Evolutionary conservation across 1,139 yeast genomes (phyloP).

Genomic region (Yueomyces sp.): DNA sequence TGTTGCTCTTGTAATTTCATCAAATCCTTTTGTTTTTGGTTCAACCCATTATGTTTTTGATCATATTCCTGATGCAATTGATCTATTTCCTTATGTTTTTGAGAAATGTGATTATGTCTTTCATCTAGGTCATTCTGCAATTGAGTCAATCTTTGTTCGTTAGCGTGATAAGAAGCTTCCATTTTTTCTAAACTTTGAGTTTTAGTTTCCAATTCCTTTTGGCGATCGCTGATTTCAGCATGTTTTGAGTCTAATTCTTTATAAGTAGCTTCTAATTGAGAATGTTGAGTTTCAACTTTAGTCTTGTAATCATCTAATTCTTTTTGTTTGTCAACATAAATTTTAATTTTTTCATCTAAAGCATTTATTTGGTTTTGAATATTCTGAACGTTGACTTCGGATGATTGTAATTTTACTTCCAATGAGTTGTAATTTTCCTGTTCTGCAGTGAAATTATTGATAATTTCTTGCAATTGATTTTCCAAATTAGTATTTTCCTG

Average conservation of each 20-base stretch:
- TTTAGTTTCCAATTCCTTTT: constrained; percentile 24
- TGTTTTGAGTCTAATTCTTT: constrained; percentile 17
- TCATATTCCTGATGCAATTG: constrained; percentile 28
- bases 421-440: constrained; percentile 53
- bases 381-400: constrained; percentile 32
- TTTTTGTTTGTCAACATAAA: constrained; percentile 21
- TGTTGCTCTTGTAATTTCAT: constrained; percentile 2
- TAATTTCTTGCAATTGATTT: constrained; percentile 38
- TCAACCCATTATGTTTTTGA: constrained; percentile 26
- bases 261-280: constrained; percentile 27
- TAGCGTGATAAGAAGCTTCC: constrained; percentile 25
- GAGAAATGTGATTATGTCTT: constrained; percentile 25
- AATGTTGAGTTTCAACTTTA: constrained; percentile 26
- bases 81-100: constrained; percentile 27
- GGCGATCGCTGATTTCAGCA: constrained; percentile 19
- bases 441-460: constrained; percentile 45
- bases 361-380: constrained; percentile 39
- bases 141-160: constrained; percentile 21
- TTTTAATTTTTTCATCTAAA: constrained; percentile 21
- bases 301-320: constrained; percentile 29
- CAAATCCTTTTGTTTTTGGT: constrained; percentile 25
- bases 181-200: constrained; percentile 23
- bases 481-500: constrained; percentile 53
- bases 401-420: constrained; percentile 55
- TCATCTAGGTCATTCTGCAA: constrained; percentile 7